These are phyloP conservation scores for Panicum hallii DNA, from an alignment of 202 grass and related monocot species.

Conservation along the genomic window DNA sequence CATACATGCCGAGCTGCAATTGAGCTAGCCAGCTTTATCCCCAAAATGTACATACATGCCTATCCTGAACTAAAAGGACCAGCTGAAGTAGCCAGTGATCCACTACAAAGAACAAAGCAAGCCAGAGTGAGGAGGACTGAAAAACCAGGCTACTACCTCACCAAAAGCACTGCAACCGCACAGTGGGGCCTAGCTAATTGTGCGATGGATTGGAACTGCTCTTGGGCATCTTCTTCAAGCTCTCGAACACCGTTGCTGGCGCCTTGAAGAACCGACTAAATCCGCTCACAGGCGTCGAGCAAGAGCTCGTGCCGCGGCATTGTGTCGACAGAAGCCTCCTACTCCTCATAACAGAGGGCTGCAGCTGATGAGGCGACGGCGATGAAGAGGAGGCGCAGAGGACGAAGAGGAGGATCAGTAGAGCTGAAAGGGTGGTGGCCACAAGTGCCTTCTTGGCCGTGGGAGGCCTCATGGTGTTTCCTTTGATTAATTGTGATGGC, in stretches of 20 bases:
- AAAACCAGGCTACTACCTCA: slow-evolving; percentile 12
- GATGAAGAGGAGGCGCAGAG: slow-evolving; percentile 15
- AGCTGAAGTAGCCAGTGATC: slow-evolving; percentile 10
- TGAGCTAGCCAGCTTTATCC: slow-evolving; percentile 28
- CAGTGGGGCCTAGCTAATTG: slow-evolving; percentile 32
- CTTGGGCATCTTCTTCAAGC: slow-evolving; percentile 44
- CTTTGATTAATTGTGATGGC: background rate
- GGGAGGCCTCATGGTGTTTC: slow-evolving; percentile 37
- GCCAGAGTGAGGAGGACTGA: background rate
- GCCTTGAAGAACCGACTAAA: slow-evolving; percentile 26
- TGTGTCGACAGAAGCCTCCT: slow-evolving; percentile 26
- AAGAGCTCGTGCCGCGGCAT: slow-evolving; percentile 24
- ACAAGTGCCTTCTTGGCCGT: slow-evolving; percentile 24
- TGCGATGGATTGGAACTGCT: slow-evolving; percentile 58
- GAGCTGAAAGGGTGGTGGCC: slow-evolving; percentile 33
- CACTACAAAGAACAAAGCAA: background rate
- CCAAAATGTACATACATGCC: slow-evolving; percentile 13
- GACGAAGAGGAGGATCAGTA: slow-evolving; percentile 32
- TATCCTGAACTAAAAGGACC: slow-evolving; percentile 37
- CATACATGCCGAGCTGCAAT: slow-evolving; percentile 31
- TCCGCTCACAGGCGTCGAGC: slow-evolving; percentile 18
- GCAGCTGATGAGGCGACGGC: background rate
- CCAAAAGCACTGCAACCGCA: background rate
- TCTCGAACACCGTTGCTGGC: slow-evolving; percentile 34
- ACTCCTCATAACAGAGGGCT: slow-evolving; percentile 2